phyloP scores from a whole-genome alignment of 2,329 filamentous ascomycete species.

The Magnaporthiopsis rhizophila region DNA sequence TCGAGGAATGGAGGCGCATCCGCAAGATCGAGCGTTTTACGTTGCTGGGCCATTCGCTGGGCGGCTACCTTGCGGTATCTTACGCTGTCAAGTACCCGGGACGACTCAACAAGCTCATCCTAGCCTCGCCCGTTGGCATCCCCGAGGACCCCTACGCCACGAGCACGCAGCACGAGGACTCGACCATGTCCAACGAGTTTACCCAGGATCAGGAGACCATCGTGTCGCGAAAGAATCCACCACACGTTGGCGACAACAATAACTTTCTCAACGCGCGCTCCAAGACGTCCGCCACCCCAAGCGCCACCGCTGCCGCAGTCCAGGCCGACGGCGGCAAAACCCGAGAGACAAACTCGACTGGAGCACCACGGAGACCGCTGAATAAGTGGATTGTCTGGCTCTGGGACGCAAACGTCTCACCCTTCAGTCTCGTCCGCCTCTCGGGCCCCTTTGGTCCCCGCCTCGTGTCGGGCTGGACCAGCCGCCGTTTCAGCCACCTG shows the following conservation, averaged over 20 bases:
- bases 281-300: background rate
- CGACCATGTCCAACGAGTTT: slow-evolving; percentile 70
- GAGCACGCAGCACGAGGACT: slow-evolving; percentile 71
- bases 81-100: slow-evolving; percentile 97
- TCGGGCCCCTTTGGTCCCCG: slow-evolving; percentile 83
- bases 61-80: slow-evolving; percentile 88
- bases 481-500: slow-evolving; percentile 82
- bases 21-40: slow-evolving; percentile 91
- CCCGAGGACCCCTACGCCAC: slow-evolving; percentile 91
- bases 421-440: slow-evolving; percentile 84
- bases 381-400: slow-evolving; percentile 87
- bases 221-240: slow-evolving; percentile 26
- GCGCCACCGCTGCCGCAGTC: slow-evolving; percentile 19
- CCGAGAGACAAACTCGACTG: slow-evolving; percentile 38
- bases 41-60: slow-evolving; percentile 83
- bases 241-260: slow-evolving; percentile 30
- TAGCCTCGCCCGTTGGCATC: slow-evolving; percentile 89
- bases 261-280: slow-evolving; percentile 21
- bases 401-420: slow-evolving; percentile 95
- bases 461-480: slow-evolving; percentile 92
- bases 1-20: slow-evolving; percentile 91
- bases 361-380: slow-evolving; percentile 59
- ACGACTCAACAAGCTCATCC: slow-evolving; percentile 87
- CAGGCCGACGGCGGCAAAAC: slow-evolving; percentile 30
- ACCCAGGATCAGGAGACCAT: slow-evolving; percentile 59